phyloP scores from a whole-genome alignment of 2,329 filamentous ascomycete genomes.

The Ascochyta rabiei region DNA sequence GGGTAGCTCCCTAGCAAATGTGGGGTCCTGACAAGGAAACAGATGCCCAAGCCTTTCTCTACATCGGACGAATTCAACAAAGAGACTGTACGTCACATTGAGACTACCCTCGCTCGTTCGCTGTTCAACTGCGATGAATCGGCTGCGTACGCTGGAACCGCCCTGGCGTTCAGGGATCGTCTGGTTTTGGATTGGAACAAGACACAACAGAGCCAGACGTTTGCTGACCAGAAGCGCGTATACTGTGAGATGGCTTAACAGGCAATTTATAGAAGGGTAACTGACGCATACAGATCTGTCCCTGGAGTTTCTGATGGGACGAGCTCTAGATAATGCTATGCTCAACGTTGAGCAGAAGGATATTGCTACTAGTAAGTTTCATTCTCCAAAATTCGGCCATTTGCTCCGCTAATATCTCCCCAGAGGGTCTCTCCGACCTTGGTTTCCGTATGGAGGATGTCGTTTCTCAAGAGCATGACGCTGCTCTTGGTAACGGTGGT shows the following conservation, averaged over 20 bases:
- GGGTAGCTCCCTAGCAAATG: constrained; percentile 22
- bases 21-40: constrained; percentile 21
- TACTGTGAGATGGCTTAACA: constrained; percentile 68
- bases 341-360: constrained; percentile 91
- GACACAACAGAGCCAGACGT: constrained; percentile 95
- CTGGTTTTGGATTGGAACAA: constrained; percentile 97
- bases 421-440: constrained; percentile 84
- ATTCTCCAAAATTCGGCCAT: not conserved
- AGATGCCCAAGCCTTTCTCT: constrained; percentile 72
- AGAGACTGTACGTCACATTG: constrained; percentile 91
- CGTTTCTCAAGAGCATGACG: constrained; percentile 93
- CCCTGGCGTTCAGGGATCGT: constrained; percentile 89
- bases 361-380: constrained; percentile 71
- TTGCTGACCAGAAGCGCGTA: constrained; percentile 86
- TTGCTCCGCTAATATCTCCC: constrained; percentile 19
- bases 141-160: constrained; percentile 89
- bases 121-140: constrained; percentile 97
- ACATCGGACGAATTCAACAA: constrained; percentile 81
- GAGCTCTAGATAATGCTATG: constrained; percentile 97
- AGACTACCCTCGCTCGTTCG: constrained; percentile 93
- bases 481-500: constrained; percentile 93
- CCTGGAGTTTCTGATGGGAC: constrained; percentile 96
- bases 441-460: constrained; percentile 98
- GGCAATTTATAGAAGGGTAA: not conserved
- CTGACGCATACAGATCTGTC: constrained; percentile 69